These are phyloP conservation scores for Huntiella abstrusa DNA, from an alignment of 2,329 filamentous ascomycete species.

Conservation along the genomic window DNA sequence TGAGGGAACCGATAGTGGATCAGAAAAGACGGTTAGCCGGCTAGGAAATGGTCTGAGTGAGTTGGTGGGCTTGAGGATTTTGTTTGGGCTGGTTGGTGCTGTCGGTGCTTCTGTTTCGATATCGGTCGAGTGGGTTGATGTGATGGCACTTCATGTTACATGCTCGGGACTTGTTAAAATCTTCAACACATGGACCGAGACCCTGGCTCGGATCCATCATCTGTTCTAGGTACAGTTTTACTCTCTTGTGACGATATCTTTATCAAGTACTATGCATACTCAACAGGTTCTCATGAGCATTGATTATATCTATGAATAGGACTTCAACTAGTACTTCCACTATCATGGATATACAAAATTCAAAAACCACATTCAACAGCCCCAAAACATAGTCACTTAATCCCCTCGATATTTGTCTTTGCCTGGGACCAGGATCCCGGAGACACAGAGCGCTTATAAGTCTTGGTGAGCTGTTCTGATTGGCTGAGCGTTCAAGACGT, in stretches of 20 bases:
- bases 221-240: too few relatives aligned
- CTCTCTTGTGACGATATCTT: not conserved
- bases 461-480: not conserved
- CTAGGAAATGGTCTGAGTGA: too few relatives aligned
- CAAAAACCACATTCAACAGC: not conserved
- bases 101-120: too few relatives aligned
- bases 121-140: too few relatives aligned
- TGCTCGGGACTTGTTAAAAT: too few relatives aligned
- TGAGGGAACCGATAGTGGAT: too few relatives aligned
- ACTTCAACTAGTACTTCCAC: not conserved
- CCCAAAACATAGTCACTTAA: not conserved
- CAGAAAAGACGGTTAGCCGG: too few relatives aligned
- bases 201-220: too few relatives aligned
- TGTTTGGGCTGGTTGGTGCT: too few relatives aligned
- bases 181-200: too few relatives aligned
- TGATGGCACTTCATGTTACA: too few relatives aligned
- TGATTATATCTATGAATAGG: not conserved
- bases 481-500: not conserved
- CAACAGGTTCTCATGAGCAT: not conserved
- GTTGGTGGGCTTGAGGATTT: too few relatives aligned
- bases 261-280: not conserved
- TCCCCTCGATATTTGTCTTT: conserved; percentile 1
- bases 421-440: not conserved
- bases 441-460: conserved; percentile 3
- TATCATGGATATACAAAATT: not conserved